A percentile compares a stretch with the other conserved stretches of the same genome.
These are phyloP conservation scores for Talaromyces atroroseus DNA, from an alignment of 2,329 filamentous ascomycete genomes.

Conservation along the genomic window DNA sequence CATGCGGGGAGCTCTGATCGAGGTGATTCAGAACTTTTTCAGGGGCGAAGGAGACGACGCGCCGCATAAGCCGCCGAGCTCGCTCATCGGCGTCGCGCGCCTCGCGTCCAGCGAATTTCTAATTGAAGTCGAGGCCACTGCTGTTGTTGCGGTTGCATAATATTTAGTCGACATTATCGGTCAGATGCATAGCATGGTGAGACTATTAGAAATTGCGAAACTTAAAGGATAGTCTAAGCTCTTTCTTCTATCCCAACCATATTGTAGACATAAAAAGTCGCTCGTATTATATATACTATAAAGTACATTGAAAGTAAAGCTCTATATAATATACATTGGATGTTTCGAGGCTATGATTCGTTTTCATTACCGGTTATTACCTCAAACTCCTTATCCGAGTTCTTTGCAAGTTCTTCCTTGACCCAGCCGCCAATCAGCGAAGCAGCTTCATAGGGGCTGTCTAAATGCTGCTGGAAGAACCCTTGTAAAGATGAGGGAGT, in stretches of 20 bases:
- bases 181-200: no score
- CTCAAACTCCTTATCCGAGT: constrained; percentile 12
- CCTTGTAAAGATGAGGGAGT: constrained; percentile 51
- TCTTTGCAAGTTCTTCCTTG: constrained; percentile 24
- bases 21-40: background rate
- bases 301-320: background rate
- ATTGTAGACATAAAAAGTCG: background rate
- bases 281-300: background rate
- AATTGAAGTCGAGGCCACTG: background rate
- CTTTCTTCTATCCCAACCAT: background rate
- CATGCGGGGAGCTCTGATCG: background rate
- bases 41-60: background rate
- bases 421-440: constrained; percentile 41
- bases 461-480: constrained; percentile 48
- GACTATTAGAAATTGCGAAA: no score
- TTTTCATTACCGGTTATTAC: background rate
- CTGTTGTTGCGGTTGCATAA: background rate
- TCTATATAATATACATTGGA: constrained; percentile 1
- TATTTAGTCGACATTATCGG: background rate
- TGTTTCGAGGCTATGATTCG: background rate
- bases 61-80: background rate
- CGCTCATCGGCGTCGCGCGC: background rate
- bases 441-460: constrained; percentile 43
- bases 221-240: no score
- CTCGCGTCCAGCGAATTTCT: background rate